Percentiles rank a stretch among this genome's conserved stretches.
phyloP scores from a whole-genome alignment of 148 eudicot species.

The Rhododendron henanense region DNA sequence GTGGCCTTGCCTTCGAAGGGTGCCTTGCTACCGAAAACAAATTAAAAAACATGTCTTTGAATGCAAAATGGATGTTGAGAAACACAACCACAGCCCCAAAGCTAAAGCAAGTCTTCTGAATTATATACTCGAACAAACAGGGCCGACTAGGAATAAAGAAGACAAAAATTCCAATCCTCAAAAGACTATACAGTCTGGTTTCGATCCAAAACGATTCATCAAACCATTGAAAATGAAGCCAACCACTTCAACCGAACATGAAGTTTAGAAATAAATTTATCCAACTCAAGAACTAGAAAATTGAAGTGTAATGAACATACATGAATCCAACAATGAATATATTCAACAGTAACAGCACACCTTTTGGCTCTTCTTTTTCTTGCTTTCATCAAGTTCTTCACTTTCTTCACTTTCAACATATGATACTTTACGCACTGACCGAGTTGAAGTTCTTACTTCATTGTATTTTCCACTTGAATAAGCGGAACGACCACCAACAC shows the following conservation, averaged over 20 bases:
- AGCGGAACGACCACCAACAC: constrained; percentile 37
- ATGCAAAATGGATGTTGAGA: neutral
- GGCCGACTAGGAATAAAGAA: neutral
- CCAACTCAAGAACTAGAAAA: neutral
- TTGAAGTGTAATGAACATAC: neutral
- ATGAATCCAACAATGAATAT: constrained; percentile 6
- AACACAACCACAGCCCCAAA: neutral
- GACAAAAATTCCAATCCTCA: neutral
- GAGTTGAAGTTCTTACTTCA: constrained; percentile 73
- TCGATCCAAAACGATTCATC: neutral
- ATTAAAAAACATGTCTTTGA: neutral
- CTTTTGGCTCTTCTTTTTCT: constrained; percentile 74
- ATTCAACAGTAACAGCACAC: constrained; percentile 26
- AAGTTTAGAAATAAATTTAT: neutral
- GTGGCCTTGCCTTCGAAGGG: neutral
- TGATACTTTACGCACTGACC: constrained; percentile 81
- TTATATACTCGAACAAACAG: neutral
- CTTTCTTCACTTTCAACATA: constrained; percentile 95
- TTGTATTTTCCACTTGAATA: constrained; percentile 31
- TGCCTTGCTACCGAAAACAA: neutral
- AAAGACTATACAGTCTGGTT: neutral
- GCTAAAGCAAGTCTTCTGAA: neutral
- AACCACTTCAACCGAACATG: neutral
- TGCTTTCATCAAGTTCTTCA: constrained; percentile 77
- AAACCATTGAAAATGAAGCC: neutral